These are phyloP conservation scores for Candida smagusa DNA, from an alignment of 1,139 yeast species.

Conservation along the genomic window DNA sequence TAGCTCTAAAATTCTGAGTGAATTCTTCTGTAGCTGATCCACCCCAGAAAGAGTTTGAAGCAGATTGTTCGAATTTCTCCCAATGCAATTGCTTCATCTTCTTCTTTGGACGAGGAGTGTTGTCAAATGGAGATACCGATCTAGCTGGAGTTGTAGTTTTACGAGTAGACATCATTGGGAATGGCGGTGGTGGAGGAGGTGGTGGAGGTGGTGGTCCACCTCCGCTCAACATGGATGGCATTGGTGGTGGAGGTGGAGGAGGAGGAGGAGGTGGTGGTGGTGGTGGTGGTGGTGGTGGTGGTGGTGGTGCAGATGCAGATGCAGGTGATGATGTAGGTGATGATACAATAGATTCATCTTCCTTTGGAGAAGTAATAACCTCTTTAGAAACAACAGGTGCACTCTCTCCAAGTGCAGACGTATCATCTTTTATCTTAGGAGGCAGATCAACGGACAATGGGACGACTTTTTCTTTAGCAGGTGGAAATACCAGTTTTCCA, in stretches of 20 bases:
- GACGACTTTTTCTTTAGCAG: background rate
- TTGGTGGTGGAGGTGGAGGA: conserved; percentile 23
- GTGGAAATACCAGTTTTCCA: background rate
- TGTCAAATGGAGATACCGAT: conserved; percentile 27
- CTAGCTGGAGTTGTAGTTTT: conserved; percentile 5
- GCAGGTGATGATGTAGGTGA: conserved; percentile 1
- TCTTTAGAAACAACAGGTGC: background rate
- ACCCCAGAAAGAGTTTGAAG: conserved; percentile 68
- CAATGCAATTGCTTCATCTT: conserved; percentile 80
- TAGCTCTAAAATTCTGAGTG: conserved; percentile 59
- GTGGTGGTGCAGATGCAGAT: conserved; percentile 12
- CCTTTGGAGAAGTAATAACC: background rate
- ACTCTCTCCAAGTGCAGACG: background rate
- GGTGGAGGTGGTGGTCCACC: conserved; percentile 27
- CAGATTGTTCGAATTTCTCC: conserved; percentile 65
- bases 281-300: conserved; percentile 19
- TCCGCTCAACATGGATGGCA: conserved; percentile 6
- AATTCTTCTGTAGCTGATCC: conserved; percentile 34
- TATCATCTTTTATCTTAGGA: too few relatives aligned
- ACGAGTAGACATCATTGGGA: conserved; percentile 10
- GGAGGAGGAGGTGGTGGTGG: conserved; percentile 14
- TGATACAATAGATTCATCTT: background rate
- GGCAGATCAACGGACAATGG: too few relatives aligned
- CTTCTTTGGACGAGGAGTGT: conserved; percentile 65
- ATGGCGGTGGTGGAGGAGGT: conserved; percentile 25